Evolutionary conservation across 2,329 filamentous ascomycete species (phyloP).

Genomic region (Pseudopyricularia cyperi): DNA sequence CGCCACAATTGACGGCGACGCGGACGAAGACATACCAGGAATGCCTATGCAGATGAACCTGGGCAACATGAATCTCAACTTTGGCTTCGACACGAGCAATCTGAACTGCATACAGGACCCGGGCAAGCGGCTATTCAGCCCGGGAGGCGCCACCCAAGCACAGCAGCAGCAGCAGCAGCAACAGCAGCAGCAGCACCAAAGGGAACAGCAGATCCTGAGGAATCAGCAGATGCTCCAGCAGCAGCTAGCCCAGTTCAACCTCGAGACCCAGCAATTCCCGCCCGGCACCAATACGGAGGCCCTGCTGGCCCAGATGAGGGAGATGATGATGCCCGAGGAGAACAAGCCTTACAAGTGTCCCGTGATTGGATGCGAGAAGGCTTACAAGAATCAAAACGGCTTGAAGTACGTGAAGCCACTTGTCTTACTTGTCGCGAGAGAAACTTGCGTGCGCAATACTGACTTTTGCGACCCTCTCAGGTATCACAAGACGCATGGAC

Average conservation of each 20-base stretch:
- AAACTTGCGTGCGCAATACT: neutral
- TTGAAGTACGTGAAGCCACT: constrained; percentile 56
- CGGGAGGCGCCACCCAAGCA: constrained; percentile 48
- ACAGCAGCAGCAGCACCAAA: constrained; percentile 49
- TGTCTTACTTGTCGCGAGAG: neutral
- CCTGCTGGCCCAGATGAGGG: constrained; percentile 40
- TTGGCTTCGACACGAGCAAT: constrained; percentile 39
- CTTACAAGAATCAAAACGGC: constrained; percentile 98
- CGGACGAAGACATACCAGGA: constrained; percentile 61
- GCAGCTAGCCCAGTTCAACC: constrained; percentile 57
- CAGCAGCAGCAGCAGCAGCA: constrained; percentile 53
- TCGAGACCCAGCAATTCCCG: constrained; percentile 63
- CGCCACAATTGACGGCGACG: constrained; percentile 47
- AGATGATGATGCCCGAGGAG: constrained; percentile 67
- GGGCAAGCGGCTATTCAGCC: constrained; percentile 83
- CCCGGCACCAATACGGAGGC: constrained; percentile 58
- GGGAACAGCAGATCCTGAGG: constrained; percentile 43
- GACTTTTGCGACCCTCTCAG: constrained; percentile 19
- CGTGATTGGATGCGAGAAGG: constrained; percentile 96
- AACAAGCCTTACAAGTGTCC: constrained; percentile 97
- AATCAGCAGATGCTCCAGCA: constrained; percentile 52
- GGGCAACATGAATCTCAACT: constrained; percentile 46
- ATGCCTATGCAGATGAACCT: constrained; percentile 46
- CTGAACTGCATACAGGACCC: constrained; percentile 73
- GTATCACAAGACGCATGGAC: constrained; percentile 71